A percentile compares a stretch with the other conserved stretches of the same genome.
Evolutionary conservation across 2,329 filamentous ascomycete genomes (phyloP).

Genomic region (Penicillium sp.): DNA sequence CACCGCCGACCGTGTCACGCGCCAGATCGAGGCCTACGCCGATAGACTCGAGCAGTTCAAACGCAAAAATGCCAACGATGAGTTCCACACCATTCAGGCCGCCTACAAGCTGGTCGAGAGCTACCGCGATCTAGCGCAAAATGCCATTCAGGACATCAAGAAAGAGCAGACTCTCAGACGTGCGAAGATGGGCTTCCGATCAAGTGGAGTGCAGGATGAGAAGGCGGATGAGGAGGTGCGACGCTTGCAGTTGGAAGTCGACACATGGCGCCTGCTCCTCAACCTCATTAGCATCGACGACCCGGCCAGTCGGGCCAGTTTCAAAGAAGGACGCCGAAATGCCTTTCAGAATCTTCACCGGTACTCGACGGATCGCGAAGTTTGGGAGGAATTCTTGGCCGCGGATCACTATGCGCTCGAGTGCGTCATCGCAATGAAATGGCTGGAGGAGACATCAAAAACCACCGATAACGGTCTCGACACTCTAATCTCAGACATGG

Average conservation of each 20-base stretch:
- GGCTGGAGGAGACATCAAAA: slow-evolving; percentile 74
- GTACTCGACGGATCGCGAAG: slow-evolving; percentile 56
- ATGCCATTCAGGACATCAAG: slow-evolving; percentile 45
- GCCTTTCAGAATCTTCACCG: slow-evolving; percentile 45
- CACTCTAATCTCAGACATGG: slow-evolving; percentile 68
- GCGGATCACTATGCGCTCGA: slow-evolving; percentile 70
- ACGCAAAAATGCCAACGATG: slow-evolving; percentile 46
- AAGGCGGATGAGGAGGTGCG: slow-evolving; percentile 38
- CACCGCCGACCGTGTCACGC: slow-evolving; percentile 64
- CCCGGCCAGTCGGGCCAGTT: slow-evolving; percentile 40
- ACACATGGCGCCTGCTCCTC: slow-evolving; percentile 83
- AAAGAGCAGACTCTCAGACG: slow-evolving; percentile 39
- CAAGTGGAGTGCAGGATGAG: slow-evolving; percentile 21
- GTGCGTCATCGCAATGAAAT: slow-evolving; percentile 73
- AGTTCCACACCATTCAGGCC: slow-evolving; percentile 56
- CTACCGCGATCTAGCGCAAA: slow-evolving; percentile 56
- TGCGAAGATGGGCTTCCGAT: slow-evolving; percentile 29
- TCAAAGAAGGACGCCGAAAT: slow-evolving; percentile 38
- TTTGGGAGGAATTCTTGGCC: slow-evolving; percentile 70
- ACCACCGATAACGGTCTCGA: slow-evolving; percentile 65
- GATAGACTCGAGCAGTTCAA: slow-evolving; percentile 72
- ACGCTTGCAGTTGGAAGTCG: slow-evolving; percentile 73
- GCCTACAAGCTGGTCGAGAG: slow-evolving; percentile 63
- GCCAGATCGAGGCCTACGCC: slow-evolving; percentile 83
- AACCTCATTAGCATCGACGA: slow-evolving; percentile 69